Percentiles rank a stretch among this genome's conserved stretches.
phyloP scores from a whole-genome alignment of 2,329 filamentous ascomycete species.

The Stemphylium beticola region DNA sequence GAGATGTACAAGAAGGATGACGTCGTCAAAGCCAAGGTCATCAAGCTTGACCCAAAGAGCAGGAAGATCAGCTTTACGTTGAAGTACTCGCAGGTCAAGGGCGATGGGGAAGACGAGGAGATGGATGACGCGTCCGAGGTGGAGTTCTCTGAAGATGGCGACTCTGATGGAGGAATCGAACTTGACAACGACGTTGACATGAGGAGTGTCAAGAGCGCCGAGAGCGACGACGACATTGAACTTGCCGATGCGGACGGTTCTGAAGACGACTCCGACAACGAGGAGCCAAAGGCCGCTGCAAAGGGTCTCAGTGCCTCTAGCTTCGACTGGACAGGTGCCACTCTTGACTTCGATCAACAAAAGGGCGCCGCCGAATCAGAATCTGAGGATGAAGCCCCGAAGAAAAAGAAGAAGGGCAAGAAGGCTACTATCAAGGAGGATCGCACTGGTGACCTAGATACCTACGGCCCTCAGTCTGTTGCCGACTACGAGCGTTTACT shows the following conservation, averaged over 20 bases:
- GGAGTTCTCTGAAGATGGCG: conserved; percentile 38
- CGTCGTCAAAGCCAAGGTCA: conserved; percentile 86
- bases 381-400: conserved; percentile 56
- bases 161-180: conserved; percentile 51
- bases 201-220: conserved; percentile 51
- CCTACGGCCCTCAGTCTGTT: conserved; percentile 83
- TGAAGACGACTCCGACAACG: conserved; percentile 32
- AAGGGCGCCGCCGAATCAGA: conserved; percentile 61
- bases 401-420: conserved; percentile 73
- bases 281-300: conserved; percentile 14
- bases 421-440: conserved; percentile 83
- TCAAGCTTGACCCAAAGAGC: conserved; percentile 77
- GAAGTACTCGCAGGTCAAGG: conserved; percentile 88
- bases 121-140: conserved; percentile 46
- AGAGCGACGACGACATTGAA: conserved; percentile 44
- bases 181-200: conserved; percentile 53
- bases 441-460: conserved; percentile 88
- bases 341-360: conserved; percentile 59
- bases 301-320: conserved; percentile 72
- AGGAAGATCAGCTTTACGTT: conserved; percentile 86
- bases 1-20: conserved; percentile 92
- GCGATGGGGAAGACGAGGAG: conserved; percentile 54
- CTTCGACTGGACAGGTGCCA: conserved; percentile 85
- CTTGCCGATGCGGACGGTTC: conserved; percentile 47
- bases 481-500: conserved; percentile 94